Evolutionary conservation across 768 basidiomycete species (phyloP), one percentile per base, ranked within the genome.

Genomic region (Mrakia hoshinonis): DNA sequence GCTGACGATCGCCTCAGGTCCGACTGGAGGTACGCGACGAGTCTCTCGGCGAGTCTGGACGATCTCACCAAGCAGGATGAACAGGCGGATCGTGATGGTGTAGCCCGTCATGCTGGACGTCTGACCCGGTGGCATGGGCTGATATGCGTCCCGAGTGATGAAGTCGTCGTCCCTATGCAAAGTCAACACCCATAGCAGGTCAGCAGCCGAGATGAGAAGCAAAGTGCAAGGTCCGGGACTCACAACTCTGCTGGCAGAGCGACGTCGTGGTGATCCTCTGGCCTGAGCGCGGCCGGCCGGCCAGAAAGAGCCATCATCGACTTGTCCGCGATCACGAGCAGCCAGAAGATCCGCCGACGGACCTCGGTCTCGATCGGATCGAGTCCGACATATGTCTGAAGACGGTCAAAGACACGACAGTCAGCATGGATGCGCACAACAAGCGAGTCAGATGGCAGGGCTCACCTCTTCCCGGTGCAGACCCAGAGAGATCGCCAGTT

Each of bases 301-400:
- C 89, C 90, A 55, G 92, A 83, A 51, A 92, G 75, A 7, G 72
- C 75, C 61, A 89, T 88, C 87, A 89, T 89, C 22, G 90, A 91
- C 80, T 92, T 92, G 79, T 94, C 92, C 74, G 90, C 90, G 90
- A 77, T 34, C 72, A 92, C 93, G 47, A 92, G 84, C 15, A 95
- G 81, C 90, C 91, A 94, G 81, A 94, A 95, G 38, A 86, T 85
- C 69, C 92, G 83, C 67, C 92, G 84, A n/a, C 91, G 82, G 20
- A 93, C 85, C 79, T 93, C 90, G 73, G 87, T 88, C 82, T 94
- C 91, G 73, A 94, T 87, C 46, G 91, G 90, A 78, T 91, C 88
- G 26, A 68, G 31, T 2, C 55, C 55, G 38, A 9, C 15, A n/a
- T 69, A 69, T 11, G 43, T 36, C 68, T 52, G 48, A 92, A 24